Conservation (phyloP, 1,284 basidiomycete species). For the Cryptococcus sp. region DNA sequence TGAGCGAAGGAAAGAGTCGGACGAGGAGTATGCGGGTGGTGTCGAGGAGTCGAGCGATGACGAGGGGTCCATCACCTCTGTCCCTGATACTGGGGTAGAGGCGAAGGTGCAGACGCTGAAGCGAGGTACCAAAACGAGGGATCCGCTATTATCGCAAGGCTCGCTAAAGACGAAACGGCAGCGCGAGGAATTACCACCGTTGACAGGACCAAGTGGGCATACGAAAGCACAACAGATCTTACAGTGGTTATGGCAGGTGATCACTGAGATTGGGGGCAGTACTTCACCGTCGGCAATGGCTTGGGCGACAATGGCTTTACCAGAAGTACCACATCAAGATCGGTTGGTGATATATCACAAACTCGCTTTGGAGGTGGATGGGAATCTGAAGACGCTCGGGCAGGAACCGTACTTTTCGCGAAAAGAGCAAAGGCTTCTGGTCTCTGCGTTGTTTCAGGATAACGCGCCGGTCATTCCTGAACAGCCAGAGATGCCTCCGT, state of each 20-base stretch:
- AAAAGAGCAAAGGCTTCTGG: slow-evolving; percentile 2
- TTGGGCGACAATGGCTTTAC: slow-evolving; percentile 32
- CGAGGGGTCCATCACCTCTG: slow-evolving; percentile 12
- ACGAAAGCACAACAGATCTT: slow-evolving; percentile 25
- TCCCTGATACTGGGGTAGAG: neutral
- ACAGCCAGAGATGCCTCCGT: neutral
- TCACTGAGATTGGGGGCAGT: too few species aligned
- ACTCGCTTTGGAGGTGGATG: slow-evolving; percentile 27
- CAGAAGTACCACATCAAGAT: slow-evolving; percentile 18
- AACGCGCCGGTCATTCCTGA: slow-evolving; percentile 14
- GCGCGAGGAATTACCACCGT: too few species aligned
- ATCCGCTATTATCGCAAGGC: too few species aligned
- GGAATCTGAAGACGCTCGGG: slow-evolving; percentile 9
- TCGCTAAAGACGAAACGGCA: too few species aligned
- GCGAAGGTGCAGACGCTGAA: too few species aligned
- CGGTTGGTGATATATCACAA: slow-evolving; percentile 14
- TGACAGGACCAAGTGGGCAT: too few species aligned
- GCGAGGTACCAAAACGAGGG: too few species aligned
- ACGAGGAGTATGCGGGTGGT: neutral
- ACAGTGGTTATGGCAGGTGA: slow-evolving; percentile 20
- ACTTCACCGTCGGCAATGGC: neutral
- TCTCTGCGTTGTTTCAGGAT: slow-evolving; percentile 14
- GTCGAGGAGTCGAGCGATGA: slow-evolving; percentile 6
- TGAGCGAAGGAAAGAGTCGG: too few species aligned
- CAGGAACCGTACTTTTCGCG: slow-evolving; percentile 21